These are phyloP conservation scores for Phialophora verrucosa DNA, from an alignment of 2,329 filamentous ascomycete genomes.

Conservation along the genomic window DNA sequence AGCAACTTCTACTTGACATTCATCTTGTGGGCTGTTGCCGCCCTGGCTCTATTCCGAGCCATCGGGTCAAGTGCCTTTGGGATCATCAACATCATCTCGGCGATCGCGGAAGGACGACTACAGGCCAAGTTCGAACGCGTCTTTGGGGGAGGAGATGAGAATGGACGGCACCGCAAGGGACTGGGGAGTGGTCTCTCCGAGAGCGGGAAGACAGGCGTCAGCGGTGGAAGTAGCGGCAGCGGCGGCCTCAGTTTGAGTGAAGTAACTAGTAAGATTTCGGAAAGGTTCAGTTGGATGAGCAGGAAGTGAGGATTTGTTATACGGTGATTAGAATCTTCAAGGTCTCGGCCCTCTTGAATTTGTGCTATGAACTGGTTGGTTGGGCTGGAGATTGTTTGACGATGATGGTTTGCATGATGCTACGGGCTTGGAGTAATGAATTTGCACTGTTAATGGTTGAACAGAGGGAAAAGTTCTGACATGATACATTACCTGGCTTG, in stretches of 20 bases:
- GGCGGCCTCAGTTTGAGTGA: conserved; percentile 35
- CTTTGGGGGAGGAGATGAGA: conserved; percentile 39
- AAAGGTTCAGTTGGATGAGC: conserved; percentile 35
- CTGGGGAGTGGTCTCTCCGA: conserved; percentile 33
- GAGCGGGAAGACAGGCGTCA: conserved; percentile 35
- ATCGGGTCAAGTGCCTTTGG: conserved; percentile 81
- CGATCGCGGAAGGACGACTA: conserved; percentile 83
- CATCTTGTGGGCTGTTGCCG: conserved; percentile 89
- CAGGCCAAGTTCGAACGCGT: conserved; percentile 51
- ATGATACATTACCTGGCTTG: background rate
- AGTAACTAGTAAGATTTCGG: conserved; percentile 35
- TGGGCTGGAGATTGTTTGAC: background rate
- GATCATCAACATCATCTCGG: conserved; percentile 81
- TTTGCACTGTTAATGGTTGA: background rate
- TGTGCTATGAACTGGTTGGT: background rate
- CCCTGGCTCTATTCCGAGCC: conserved; percentile 84
- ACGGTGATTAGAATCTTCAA: background rate
- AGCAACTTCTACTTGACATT: conserved; percentile 87
- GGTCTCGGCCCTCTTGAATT: background rate
- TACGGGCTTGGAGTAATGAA: conserved; percentile 4
- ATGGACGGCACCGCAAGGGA: conserved; percentile 29
- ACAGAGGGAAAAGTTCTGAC: conserved; percentile 6
- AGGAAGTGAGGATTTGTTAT: conserved; percentile 18
- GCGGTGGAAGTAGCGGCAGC: conserved; percentile 22
- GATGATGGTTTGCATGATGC: background rate